Evolutionary conservation across 345 rosid genomes (phyloP).

Genomic region (Eucalyptus tenuipes): DNA sequence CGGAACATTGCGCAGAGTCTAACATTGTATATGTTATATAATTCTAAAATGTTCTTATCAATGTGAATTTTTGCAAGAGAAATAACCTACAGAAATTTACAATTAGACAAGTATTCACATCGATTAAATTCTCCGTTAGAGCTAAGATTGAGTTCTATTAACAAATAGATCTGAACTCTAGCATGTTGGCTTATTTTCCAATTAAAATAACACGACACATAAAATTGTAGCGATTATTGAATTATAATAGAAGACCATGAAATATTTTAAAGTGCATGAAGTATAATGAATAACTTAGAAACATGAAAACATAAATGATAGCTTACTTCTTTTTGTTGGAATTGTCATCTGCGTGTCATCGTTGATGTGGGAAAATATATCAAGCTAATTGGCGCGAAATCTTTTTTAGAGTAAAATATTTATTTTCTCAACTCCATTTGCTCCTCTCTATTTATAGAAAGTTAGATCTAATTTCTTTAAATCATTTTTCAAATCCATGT

Average conservation of each 20-base stretch:
- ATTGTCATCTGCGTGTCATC: not conserved
- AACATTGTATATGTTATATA: not conserved
- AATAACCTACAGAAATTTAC: not conserved
- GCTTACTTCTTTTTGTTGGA: not conserved
- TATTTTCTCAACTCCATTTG: not conserved
- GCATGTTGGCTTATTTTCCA: not conserved
- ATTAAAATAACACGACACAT: not conserved
- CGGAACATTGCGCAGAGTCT: not conserved
- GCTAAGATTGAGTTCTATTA: not conserved
- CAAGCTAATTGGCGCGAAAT: not conserved
- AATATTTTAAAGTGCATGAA: not conserved
- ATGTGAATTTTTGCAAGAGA: not conserved
- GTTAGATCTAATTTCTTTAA: not conserved
- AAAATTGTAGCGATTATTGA: not conserved
- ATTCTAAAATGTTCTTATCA: not conserved
- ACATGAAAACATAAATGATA: not conserved
- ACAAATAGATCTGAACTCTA: not conserved
- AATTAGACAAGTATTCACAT: not conserved
- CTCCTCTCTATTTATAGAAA: not conserved
- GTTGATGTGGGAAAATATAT: not conserved
- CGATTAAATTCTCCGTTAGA: not conserved
- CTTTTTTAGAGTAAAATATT: not conserved
- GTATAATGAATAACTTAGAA: not conserved
- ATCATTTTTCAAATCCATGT: not conserved
- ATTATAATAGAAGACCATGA: not conserved